phyloP scores from a whole-genome alignment of 805 yeast species.

The Clavispora fructus region DNA sequence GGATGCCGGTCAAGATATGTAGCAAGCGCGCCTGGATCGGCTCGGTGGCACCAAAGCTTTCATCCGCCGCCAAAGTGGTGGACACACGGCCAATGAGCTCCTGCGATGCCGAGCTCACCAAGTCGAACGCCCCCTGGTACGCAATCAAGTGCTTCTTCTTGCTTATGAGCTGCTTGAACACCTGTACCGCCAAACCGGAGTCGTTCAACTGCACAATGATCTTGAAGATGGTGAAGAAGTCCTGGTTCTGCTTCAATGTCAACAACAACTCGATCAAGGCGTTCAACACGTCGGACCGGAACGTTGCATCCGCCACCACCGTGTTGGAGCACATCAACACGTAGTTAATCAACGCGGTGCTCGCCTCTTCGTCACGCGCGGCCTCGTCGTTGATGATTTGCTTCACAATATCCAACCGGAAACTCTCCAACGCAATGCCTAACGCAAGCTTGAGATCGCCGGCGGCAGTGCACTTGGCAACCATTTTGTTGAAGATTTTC shows the following conservation, averaged over 20 bases:
- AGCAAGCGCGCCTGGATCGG: conserved; percentile 42
- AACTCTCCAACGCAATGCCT: conserved; percentile 87
- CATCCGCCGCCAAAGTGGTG: conserved; percentile 31
- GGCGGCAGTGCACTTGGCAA: conserved; percentile 65
- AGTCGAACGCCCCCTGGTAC: conserved; percentile 91
- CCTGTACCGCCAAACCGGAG: conserved; percentile 56
- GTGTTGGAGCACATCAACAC: conserved; percentile 69
- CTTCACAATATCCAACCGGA: conserved; percentile 76
- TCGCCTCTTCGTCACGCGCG: conserved; percentile 44
- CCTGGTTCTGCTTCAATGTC: conserved; percentile 51
- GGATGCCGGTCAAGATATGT: conserved; percentile 80
- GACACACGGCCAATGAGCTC: conserved; percentile 64
- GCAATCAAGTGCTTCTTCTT: conserved; percentile 54
- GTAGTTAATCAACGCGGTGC: conserved; percentile 59
- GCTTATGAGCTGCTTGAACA: conserved; percentile 61
- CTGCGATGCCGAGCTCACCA: conserved; percentile 88
- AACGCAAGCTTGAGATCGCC: conserved; percentile 77
- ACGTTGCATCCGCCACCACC: conserved; percentile 25
- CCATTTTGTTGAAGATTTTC: conserved; percentile 79
- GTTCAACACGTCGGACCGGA: conserved; percentile 23
- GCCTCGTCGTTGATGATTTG: conserved; percentile 43
- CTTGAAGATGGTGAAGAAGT: conserved; percentile 78
- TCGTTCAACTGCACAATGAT: conserved; percentile 87
- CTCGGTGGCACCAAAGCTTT: conserved; percentile 19
- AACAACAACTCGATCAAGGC: conserved; percentile 58